Base-by-base conservation (phyloP, 2,329 filamentous ascomycete species). In the Septoria linicola region DNA sequence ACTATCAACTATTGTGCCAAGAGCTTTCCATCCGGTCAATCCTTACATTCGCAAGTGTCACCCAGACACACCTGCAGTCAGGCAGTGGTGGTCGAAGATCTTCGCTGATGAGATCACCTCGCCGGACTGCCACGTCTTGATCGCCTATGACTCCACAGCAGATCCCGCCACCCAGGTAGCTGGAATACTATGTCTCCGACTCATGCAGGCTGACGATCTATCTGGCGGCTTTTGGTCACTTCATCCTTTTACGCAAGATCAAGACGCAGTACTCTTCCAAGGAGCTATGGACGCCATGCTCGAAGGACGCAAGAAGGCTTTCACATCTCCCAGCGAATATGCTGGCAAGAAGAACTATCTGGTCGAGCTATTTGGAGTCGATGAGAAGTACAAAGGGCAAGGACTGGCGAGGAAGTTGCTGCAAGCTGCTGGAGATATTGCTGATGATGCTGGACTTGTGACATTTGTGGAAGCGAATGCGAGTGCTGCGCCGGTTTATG, bases 11-110 rank as follows among this genome's bases (percentile, higher is more conserved):
- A 60, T 66, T 19, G 39, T 64, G n/a, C 41, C 60, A 8, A 54
- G 63, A 40, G 41, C 60, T n/a, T 66, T 66, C 54, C 60, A 63
- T 25, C 53, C 60, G 3, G 50, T 49, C 11, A 65, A 64, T 40
- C 43, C 51, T 1, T 64, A 57, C 51, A 58, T 63, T 31, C 44
- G 49, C 17, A 46, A 53, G 41, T 51, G 51, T 25, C 47, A 62
- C 20, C 62, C 63, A 3, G 54, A 63, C 35, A 64, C 63, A 1
- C 52, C 61, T 2, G 16, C 37, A 1, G 31, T 62, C 4, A 47
- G 42, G 8, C 3, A 32, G 3, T 66, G 63, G 62, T 65, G 59
- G 60, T 41, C 37, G 1, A 16, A 19, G 7, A 46, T 59, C 41
- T 65, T 63, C 49, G 51, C 43, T 0, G 49, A 53, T 17, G 55